Evolutionary conservation across 257 asterid genomes (phyloP).

Genomic region (Lithospermum erythrorhizon): DNA sequence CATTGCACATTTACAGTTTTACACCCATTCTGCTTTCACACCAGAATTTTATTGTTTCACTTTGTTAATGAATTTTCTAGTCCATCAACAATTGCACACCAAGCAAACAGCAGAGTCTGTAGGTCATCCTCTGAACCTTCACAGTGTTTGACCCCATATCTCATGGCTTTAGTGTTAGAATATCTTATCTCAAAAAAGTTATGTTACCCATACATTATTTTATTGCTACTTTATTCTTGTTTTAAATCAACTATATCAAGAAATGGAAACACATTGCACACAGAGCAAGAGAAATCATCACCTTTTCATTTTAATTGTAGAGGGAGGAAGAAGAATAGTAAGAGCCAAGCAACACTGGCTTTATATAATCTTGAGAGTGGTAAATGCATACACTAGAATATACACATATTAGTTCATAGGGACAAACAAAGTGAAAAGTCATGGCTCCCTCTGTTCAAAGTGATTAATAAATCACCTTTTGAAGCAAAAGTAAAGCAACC

Average conservation of each 20-base stretch:
- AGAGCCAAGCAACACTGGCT: no score
- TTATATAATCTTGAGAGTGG: neutral
- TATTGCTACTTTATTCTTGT: no score
- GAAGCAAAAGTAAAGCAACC: slow-evolving; percentile 24
- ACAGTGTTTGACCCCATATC: neutral
- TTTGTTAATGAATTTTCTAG: neutral
- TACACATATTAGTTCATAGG: slow-evolving; percentile 11
- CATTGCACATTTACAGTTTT: neutral
- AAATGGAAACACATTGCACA: neutral
- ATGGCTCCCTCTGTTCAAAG: slow-evolving; percentile 18
- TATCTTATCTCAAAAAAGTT: neutral
- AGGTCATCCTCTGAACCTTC: neutral
- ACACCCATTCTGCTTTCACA: neutral
- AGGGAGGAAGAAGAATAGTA: no score
- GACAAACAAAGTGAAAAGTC: slow-evolving; percentile 21
- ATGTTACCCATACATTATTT: neutral
- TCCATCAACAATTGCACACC: neutral
- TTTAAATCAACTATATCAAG: neutral
- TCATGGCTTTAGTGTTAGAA: neutral
- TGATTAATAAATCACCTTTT: slow-evolving; percentile 13
- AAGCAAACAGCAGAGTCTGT: neutral
- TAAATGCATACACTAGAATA: slow-evolving; percentile 22
- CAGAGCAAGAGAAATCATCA: neutral
- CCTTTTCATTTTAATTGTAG: slow-evolving; percentile 10
- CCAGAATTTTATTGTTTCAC: neutral